Conservation (phyloP, 805 yeast species). For the Saturnispora dispora region DNA sequence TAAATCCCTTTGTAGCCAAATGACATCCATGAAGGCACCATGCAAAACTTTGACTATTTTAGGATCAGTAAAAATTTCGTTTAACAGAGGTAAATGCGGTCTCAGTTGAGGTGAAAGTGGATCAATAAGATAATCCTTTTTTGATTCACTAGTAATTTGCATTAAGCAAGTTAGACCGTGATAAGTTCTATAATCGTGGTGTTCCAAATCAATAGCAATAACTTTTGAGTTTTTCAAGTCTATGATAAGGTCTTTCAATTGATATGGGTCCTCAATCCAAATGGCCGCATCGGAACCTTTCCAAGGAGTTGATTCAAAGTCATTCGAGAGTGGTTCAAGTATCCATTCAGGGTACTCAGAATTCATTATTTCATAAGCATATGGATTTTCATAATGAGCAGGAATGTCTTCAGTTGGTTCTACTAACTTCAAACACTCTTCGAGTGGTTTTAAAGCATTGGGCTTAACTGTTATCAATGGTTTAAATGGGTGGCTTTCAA, state of each 20-base stretch:
- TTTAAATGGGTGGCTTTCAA: constrained; percentile 61
- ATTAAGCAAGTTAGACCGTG: constrained; percentile 85
- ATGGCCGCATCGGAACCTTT: constrained; percentile 33
- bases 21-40: constrained; percentile 94
- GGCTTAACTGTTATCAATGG: constrained; percentile 73
- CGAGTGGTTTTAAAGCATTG: constrained; percentile 47
- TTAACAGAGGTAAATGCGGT: constrained; percentile 57
- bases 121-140: constrained; percentile 73
- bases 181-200: constrained; percentile 85
- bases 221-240: constrained; percentile 44
- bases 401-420: constrained; percentile 36
- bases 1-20: constrained; percentile 93
- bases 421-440: constrained; percentile 38
- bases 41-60: constrained; percentile 78
- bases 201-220: constrained; percentile 92
- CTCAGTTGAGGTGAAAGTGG: constrained; percentile 57
- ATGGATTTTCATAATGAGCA: constrained; percentile 71
- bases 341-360: constrained; percentile 61
- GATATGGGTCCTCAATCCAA: constrained; percentile 60
- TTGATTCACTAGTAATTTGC: constrained; percentile 73
- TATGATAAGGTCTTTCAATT: constrained; percentile 44
- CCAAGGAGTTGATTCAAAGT: constrained; percentile 51
- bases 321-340: constrained; percentile 30
- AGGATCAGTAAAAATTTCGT: constrained; percentile 76
- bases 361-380: constrained; percentile 59